A percentile compares a stretch with the other conserved stretches of the same genome.
Evolutionary conservation across 208 protist species (phyloP).

Genomic region (Porcisia hertigi): DNA sequence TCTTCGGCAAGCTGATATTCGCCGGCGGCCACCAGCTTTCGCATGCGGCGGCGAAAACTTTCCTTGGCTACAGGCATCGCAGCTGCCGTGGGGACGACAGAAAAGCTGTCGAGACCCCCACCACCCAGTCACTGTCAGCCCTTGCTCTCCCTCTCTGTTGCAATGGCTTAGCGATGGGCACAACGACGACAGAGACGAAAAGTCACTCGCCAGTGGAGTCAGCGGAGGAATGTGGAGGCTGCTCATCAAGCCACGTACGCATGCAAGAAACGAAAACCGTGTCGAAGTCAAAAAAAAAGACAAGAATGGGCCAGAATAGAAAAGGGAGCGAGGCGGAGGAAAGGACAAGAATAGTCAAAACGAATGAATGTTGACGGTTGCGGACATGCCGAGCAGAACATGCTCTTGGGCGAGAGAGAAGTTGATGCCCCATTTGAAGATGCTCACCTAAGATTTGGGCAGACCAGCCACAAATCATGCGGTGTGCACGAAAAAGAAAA

Average conservation of each 20-base stretch:
- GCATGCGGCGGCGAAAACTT: conserved; percentile 22
- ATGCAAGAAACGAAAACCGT: not conserved
- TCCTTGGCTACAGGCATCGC: conserved; percentile 3
- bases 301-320: not conserved
- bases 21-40: conserved; percentile 31
- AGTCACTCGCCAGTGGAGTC: not conserved
- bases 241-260: not conserved
- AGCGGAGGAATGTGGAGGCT: not conserved
- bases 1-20: conserved; percentile 32
- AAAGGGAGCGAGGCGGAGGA: not conserved
- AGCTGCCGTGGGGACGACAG: not conserved
- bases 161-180: not conserved
- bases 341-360: not conserved
- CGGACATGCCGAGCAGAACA: conserved; percentile 1
- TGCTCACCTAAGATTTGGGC: not conserved
- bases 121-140: not conserved
- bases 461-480: not conserved
- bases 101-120: not conserved
- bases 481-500: not conserved
- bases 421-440: not conserved
- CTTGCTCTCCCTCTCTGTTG: not conserved
- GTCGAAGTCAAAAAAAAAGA: no score
- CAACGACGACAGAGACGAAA: not conserved
- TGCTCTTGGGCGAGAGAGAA: not conserved
- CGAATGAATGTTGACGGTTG: not conserved